A percentile compares a stretch with the other conserved stretches of the same genome.
Conservation (phyloP, 805 yeast genomes). For the Barnettozyma pratensis region DNA sequence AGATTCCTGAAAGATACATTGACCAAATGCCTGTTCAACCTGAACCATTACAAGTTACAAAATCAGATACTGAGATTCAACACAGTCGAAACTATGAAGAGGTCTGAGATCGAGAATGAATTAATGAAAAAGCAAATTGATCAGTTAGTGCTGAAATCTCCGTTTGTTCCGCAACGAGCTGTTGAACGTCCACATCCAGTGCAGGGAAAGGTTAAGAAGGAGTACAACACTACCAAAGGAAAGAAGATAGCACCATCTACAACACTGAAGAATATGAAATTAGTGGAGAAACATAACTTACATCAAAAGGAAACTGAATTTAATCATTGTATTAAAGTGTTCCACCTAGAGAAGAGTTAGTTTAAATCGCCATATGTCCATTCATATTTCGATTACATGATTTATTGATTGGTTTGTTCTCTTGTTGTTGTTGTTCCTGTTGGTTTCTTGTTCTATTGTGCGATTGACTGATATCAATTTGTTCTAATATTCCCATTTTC, state of each 20-base stretch:
- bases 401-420: not conserved
- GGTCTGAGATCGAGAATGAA: conserved; percentile 20
- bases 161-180: conserved; percentile 10
- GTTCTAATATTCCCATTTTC: not conserved
- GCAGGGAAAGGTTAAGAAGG: not conserved
- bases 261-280: conserved; percentile 3
- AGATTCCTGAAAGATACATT: conserved; percentile 1
- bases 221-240: not conserved
- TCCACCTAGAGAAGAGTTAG: conserved; percentile 11
- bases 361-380: no score
- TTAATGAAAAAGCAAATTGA: conserved; percentile 22
- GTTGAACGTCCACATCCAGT: no score
- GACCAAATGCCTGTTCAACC: conserved; percentile 11
- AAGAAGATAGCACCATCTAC: not conserved
- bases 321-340: conserved; percentile 15
- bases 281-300: conserved; percentile 10
- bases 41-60: conserved; percentile 21
- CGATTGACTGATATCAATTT: no score
- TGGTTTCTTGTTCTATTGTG: not conserved
- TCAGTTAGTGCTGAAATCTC: conserved; percentile 15
- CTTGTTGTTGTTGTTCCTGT: not conserved
- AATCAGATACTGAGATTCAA: conserved; percentile 17
- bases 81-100: conserved; percentile 14
- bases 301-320: conserved; percentile 7
- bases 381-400: not conserved